Evolutionary conservation across 2,329 filamentous ascomycete genomes (phyloP).

Genomic region (Fusarium scirpi): DNA sequence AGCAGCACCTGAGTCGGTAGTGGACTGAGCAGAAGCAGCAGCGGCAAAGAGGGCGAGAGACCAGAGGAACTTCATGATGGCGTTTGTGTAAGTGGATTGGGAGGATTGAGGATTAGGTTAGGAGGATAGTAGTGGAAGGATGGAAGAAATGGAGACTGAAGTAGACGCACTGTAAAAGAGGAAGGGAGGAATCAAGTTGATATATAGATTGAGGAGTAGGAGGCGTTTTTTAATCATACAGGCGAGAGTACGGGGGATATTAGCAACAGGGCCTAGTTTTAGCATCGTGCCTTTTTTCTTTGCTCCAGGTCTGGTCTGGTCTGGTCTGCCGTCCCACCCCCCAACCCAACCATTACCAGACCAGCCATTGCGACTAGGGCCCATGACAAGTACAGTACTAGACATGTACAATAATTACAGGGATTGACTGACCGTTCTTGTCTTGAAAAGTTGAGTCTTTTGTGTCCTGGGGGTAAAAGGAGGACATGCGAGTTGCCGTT

Average conservation of each 20-base stretch:
- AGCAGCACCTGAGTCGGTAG: slow-evolving; percentile 43
- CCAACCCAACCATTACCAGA: slow-evolving; percentile 13
- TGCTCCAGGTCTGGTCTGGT: slow-evolving; percentile 3
- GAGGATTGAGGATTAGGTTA: background rate
- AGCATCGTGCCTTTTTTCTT: slow-evolving; percentile 29
- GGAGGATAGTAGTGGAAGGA: background rate
- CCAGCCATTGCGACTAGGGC: background rate
- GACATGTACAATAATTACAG: background rate
- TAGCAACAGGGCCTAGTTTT: slow-evolving; percentile 32
- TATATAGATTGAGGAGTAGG: slow-evolving; percentile 5
- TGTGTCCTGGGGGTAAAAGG: slow-evolving; percentile 1
- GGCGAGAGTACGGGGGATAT: slow-evolving; percentile 39
- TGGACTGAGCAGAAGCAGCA: slow-evolving; percentile 51
- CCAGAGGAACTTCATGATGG: slow-evolving; percentile 61
- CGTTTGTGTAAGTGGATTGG: slow-evolving; percentile 14
- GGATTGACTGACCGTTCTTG: slow-evolving; percentile 8
- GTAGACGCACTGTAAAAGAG: background rate
- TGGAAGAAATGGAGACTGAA: background rate
- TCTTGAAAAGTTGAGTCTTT: slow-evolving; percentile 3
- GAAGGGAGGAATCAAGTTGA: slow-evolving; percentile 16
- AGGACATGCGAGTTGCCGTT: slow-evolving; percentile 15
- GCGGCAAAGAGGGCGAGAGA: slow-evolving; percentile 56
- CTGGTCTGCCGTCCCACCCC: slow-evolving; percentile 37
- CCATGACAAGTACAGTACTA: slow-evolving; percentile 17
- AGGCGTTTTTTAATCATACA: slow-evolving; percentile 38